Evolutionary conservation across 2,329 filamentous ascomycete genomes (phyloP), one percentile per base, ranked within the genome.

Genomic region (Talaromyces piceae): DNA sequence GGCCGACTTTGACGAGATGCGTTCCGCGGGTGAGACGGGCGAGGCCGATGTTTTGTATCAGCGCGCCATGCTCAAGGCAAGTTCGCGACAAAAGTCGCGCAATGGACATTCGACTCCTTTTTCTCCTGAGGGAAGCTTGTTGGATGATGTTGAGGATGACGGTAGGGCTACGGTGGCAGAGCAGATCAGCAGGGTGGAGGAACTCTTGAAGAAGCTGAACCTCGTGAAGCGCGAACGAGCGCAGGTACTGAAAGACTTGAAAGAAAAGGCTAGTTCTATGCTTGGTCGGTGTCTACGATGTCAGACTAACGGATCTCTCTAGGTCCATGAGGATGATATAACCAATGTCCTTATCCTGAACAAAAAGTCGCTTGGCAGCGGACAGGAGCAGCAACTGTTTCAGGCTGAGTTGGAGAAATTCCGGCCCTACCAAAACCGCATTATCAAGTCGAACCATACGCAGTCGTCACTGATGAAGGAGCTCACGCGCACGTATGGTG

Each of bases 361-460:
- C 77, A 97, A 97, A 67, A 98, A 97, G 71, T 86, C 89, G 1
- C 91, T 97, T 62, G 80, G 89, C 18, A 54, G 45, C 30, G 95
- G 89, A 63, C 91, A 93, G 62, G 93, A 98, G 67, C 84, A 78
- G 11, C 89, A 95, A 62, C 79, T 98, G 2, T 98, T 98, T 72
- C 87, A 96, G 66, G 84, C 89, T 13, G 93, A 98, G 68, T 77
- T 98, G n/a, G 91, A 97, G 70, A 98, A 98, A 68, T 98, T 96
- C 71, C 78, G 90, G 39, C 87, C 90, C 25, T 88, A 96, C 62
- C 93, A 97, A 65, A 95, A 86, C 61, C 84, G 93, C 28, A 79
- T 98, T 13, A 74, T 95, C 7, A 90, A 96, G 67, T 91, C 93
- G 12, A 94, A 90, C 56, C 93, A 98, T 71, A 98, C 96, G 71